Evolutionary conservation across 768 basidiomycete genomes (phyloP).

Genomic region (Leccinum rimulosum): DNA sequence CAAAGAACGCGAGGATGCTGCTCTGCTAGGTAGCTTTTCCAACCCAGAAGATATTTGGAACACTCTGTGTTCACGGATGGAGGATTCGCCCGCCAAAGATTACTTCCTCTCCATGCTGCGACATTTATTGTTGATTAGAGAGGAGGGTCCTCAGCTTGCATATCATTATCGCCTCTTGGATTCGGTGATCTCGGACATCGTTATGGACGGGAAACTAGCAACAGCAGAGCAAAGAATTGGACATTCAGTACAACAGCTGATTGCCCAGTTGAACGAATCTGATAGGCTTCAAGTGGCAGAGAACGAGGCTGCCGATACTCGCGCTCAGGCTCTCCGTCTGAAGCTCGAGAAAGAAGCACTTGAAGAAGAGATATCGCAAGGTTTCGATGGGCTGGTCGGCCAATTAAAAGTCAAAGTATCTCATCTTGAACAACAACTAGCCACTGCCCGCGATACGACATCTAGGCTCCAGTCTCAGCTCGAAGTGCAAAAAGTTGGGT

Average conservation of each 20-base stretch:
- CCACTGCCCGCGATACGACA: slow-evolving; percentile 75
- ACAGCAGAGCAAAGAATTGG: slow-evolving; percentile 86
- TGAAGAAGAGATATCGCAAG: slow-evolving; percentile 78
- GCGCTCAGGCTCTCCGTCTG: slow-evolving; percentile 58
- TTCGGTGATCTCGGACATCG: slow-evolving; percentile 83
- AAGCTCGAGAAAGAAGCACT: slow-evolving; percentile 81
- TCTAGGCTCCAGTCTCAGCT: slow-evolving; percentile 74
- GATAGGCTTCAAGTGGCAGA: slow-evolving; percentile 79
- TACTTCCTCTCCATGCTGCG: slow-evolving; percentile 94
- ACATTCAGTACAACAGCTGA: slow-evolving; percentile 83
- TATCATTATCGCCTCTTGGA: slow-evolving; percentile 93
- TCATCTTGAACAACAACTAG: slow-evolving; percentile 74
- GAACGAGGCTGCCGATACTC: slow-evolving; percentile 70
- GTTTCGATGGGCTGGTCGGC: slow-evolving; percentile 82
- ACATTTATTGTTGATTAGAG: slow-evolving; percentile 86
- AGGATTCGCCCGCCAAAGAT: slow-evolving; percentile 73
- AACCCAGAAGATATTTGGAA: slow-evolving; percentile 87
- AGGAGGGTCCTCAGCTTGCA: slow-evolving; percentile 79
- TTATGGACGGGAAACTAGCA: slow-evolving; percentile 85
- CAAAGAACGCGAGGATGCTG: slow-evolving; percentile 71
- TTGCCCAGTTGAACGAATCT: slow-evolving; percentile 87
- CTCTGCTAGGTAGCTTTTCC: slow-evolving; percentile 71
- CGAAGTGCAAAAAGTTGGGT: slow-evolving; percentile 70
- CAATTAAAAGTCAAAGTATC: slow-evolving; percentile 69
- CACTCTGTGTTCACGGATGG: slow-evolving; percentile 73